Base-by-base conservation (phyloP, 257 asterid genomes). In the Primulina eburnea region DNA sequence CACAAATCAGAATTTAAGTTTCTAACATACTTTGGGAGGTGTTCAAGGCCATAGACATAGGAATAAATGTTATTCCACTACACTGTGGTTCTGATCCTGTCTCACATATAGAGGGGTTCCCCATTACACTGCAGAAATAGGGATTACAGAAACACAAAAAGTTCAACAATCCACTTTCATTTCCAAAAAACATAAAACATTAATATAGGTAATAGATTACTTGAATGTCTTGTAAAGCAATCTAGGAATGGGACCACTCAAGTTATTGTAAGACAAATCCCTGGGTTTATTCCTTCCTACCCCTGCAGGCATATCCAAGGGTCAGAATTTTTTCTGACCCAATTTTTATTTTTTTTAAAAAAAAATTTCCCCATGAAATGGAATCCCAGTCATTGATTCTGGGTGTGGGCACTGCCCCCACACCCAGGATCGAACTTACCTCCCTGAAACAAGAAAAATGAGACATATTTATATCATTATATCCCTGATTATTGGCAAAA, bases 181-280 rank as follows among this genome's bases (percentile, higher is more conserved):
- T 21, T 21, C 24, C 24, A 21, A 21, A 21, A 21, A 21, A 21
- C 24, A 21, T 21, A 21, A 21, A 1, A 21, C 24, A 16, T 53
- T 43, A 67, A 28, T 71, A 26, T 21, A 24, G 35, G 66, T 20
- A 62, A 32, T 24, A 20, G 77, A 86, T 86, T 83, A 91, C 99
- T n/a, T 88, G 88, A 91, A 83, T 34, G 84, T 85, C 85, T 94
- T 94, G 64, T 85, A 78, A 82, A 95, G 95, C 69, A 89, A 81
- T 56, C 72, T 75, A 65, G 97, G 97, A 9, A 91, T 83, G 30
- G 97, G 92, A 47, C 99, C 98, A 47, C 87, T 86, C 89, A 94
- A 88, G 82, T 91, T 91, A 83, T 94, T 94, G 85, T 84, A 91
- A 69, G 99, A 94, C 77, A 94, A 82, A 78, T 94, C n/a, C n/a